Conservation (phyloP, 2,329 filamentous ascomycete species). For the Lasiodiplodia sp. region DNA sequence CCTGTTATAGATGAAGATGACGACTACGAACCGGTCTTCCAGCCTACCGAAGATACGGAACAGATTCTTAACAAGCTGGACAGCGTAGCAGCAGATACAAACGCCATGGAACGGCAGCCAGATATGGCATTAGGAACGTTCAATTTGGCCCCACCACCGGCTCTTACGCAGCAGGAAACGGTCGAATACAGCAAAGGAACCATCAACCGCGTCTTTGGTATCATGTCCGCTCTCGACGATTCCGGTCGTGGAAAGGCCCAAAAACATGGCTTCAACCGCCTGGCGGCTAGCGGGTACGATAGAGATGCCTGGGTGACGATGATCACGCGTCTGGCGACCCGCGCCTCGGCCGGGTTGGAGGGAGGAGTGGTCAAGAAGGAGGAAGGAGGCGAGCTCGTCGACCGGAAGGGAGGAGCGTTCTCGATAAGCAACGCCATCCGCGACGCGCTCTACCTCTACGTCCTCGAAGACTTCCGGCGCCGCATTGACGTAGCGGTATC, state of each 20-base stretch:
- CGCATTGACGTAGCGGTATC: slow-evolving; percentile 89
- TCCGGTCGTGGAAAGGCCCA: slow-evolving; percentile 54
- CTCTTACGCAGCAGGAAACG: slow-evolving; percentile 74
- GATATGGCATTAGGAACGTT: slow-evolving; percentile 74
- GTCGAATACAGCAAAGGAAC: slow-evolving; percentile 77
- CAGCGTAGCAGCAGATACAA: slow-evolving; percentile 66
- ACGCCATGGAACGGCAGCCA: slow-evolving; percentile 42
- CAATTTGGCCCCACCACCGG: slow-evolving; percentile 77
- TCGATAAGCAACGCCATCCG: slow-evolving; percentile 75
- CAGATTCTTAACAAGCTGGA: slow-evolving; percentile 81
- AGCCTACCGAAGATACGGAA: slow-evolving; percentile 76
- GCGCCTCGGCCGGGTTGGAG: slow-evolving; percentile 75
- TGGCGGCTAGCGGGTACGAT: slow-evolving; percentile 85
- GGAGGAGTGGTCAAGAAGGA: slow-evolving; percentile 65
- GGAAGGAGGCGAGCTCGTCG: slow-evolving; percentile 26
- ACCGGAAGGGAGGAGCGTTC: slow-evolving; percentile 43
- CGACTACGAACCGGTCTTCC: slow-evolving; percentile 90
- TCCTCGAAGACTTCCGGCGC: slow-evolving; percentile 89
- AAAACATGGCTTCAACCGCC: slow-evolving; percentile 76
- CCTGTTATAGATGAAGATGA: slow-evolving; percentile 76
- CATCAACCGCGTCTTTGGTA: slow-evolving; percentile 77
- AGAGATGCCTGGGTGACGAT: slow-evolving; percentile 91
- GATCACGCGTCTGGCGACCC: slow-evolving; percentile 82
- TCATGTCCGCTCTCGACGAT: slow-evolving; percentile 77
- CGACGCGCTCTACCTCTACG: slow-evolving; percentile 80